Base-by-base conservation (phyloP, 1,284 basidiomycete species). In the Cryptococcus amylolentus region DNA sequence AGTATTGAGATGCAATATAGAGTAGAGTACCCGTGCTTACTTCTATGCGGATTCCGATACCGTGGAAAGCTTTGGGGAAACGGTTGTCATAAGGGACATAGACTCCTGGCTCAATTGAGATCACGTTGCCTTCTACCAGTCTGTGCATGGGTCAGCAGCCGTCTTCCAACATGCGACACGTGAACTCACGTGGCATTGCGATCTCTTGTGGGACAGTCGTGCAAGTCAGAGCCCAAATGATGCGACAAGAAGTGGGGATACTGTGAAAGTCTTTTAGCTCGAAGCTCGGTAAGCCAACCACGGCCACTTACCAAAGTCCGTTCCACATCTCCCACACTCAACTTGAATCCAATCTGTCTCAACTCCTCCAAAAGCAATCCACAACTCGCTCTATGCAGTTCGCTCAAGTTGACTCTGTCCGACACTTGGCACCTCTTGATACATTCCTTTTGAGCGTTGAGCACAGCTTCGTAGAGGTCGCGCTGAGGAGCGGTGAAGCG, bases 21-120 rank as follows among this genome's bases (percentile, higher is more conserved):
- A 44, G 18, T 7, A 40, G 38, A 44, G 18, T 5, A 20, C 10
- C 26, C 8, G 20, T 31, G 68, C 77, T 44, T 59, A 86, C 88
- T 81, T 96, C 92, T 68, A 96, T 91, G 47, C 93, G 84, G 59
- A 96, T 86, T 5, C 89, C 91, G 27, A 94, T 83, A 60, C 91
- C 88, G 65, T 93, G 91, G 77, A 91, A 97, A 55, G 84, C 83
- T 62, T 83, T 86, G 0, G 93, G 93, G 75, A 89, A 96, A 44
- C 83, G 78, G 1, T 85, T 68, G 20, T 84, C 81, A 1, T 86
- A 84, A 3, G 93, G 93, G 20, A 97, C 89, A 69, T 94, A 96
- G 40, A 75, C 57, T 4, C 77, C 78, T 8, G 77, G 78, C 61
- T 79, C 80, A 55, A 79, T 84, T 5, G 91, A 95, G 46, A 96